Percentiles rank a stretch among this genome's conserved stretches.
Conservation (phyloP, 257 asterid species). For the Linaria vulgaris region DNA sequence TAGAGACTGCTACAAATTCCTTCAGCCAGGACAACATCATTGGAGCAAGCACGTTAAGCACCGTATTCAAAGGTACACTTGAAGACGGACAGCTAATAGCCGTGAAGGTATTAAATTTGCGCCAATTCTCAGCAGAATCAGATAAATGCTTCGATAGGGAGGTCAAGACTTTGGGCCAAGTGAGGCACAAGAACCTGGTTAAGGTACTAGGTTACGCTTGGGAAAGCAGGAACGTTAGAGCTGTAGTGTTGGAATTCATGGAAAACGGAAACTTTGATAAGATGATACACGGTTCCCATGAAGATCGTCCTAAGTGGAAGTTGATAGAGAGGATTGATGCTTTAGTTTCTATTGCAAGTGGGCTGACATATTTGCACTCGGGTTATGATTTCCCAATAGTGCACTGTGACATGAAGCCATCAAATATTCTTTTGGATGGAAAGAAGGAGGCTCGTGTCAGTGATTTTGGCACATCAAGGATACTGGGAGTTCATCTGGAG, state of each 20-base stretch:
- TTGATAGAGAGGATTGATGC: conserved; percentile 50
- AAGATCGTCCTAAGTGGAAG: conserved; percentile 34
- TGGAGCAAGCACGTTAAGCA: conserved; percentile 72
- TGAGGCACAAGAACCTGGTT: conserved; percentile 74
- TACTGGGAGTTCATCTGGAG: conserved; percentile 60
- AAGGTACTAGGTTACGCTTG: conserved; percentile 78
- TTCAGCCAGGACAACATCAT: conserved; percentile 59
- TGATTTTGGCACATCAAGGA: conserved; percentile 86
- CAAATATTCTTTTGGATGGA: conserved; percentile 69
- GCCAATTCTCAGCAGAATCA: conserved; percentile 54
- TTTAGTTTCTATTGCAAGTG: conserved; percentile 56
- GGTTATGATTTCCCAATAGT: conserved; percentile 77
- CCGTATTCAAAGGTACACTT: conserved; percentile 64
- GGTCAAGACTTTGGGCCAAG: conserved; percentile 52
- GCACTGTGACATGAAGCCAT: conserved; percentile 87
- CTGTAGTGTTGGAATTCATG: conserved; percentile 73
- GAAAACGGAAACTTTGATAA: conserved; percentile 76
- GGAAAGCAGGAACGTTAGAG: conserved; percentile 68
- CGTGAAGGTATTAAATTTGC: conserved; percentile 60
- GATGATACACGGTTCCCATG: conserved; percentile 37
- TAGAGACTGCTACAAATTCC: conserved; percentile 55
- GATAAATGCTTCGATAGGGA: conserved; percentile 73
- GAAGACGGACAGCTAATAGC: conserved; percentile 53
- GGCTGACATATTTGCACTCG: conserved; percentile 65
- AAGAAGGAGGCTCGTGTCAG: conserved; percentile 65